phyloP scores from a whole-genome alignment of 495 filamentous ascomycete genomes.

The Talaromyces thailandensis region DNA sequence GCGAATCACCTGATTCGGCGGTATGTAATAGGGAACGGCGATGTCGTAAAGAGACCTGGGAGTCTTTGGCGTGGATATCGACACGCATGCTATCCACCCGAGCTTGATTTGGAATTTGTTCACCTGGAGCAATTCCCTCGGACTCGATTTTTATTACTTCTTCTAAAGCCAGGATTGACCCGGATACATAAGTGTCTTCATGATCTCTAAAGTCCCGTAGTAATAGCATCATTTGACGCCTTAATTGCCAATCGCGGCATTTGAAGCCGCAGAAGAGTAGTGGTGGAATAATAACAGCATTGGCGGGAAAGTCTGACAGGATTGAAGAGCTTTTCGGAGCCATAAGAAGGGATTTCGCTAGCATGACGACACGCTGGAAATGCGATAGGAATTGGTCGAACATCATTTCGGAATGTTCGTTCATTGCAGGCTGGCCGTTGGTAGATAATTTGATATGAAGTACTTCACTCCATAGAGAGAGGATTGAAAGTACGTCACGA shows the following conservation, averaged over 20 bases:
- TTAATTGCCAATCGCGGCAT: not conserved
- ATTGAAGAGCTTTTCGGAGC: not conserved
- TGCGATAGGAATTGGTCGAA: not conserved
- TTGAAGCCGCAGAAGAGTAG: not conserved
- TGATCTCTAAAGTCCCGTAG: not conserved
- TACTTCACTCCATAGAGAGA: not conserved
- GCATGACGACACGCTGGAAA: not conserved
- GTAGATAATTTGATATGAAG: not conserved
- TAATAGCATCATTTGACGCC: not conserved
- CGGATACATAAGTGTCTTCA: not conserved
- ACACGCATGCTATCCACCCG: slow-evolving; percentile 9
- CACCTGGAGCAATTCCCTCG: not conserved
- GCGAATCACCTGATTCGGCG: not conserved
- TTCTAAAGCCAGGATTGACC: not conserved
- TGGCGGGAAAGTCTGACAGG: not conserved
- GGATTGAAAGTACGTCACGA: not conserved
- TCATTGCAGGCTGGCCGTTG: not conserved
- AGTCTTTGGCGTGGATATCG: not conserved
- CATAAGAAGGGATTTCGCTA: not conserved
- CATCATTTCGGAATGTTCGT: not conserved
- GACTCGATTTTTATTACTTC: not conserved
- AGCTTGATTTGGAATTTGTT: slow-evolving; percentile 6
- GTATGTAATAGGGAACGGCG: not conserved
- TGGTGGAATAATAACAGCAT: not conserved
- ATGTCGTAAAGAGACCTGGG: not conserved